Evolutionary conservation across 2,329 filamentous ascomycete genomes (phyloP), one percentile per base, ranked within the genome.

Genomic region (Dendrostoma leiphaemia): DNA sequence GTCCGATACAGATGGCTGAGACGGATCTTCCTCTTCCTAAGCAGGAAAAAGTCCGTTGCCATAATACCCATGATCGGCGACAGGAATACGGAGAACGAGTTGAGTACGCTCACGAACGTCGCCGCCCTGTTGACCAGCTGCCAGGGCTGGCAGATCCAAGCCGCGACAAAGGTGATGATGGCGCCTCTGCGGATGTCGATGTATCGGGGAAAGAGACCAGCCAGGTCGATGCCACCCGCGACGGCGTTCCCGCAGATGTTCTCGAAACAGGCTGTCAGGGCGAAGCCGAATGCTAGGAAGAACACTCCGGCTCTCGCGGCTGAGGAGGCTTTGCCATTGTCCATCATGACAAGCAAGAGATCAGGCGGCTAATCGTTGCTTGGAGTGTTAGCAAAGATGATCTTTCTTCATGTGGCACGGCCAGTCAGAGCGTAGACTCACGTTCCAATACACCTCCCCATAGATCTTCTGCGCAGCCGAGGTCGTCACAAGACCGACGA

Each of bases 401-500:
- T n/a, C n/a, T n/a, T n/a, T n/a, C n/a, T n/a, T n/a, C n/a, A n/a
- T n/a, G n/a, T n/a, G n/a, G n/a, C n/a, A n/a, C n/a, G n/a, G n/a
- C n/a, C n/a, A n/a, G n/a, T n/a, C n/a, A n/a, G n/a, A n/a, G n/a
- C n/a, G n/a, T n/a, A n/a, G n/a, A n/a, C n/a, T n/a, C n/a, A n/a
- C n/a, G n/a, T 29, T 38, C 75, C 75, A 78, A 56, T 75, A 68
- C 34, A 77, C 73, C 13, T 71, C 63, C 23, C 75, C 75, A 63
- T 75, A 76, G 8, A 77, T 63, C 41, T 71, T 68, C 31, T 72
- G 71, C 46, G 75, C 70, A 2, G 75, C 74, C 5, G 71, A 69
- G 2, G 72, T 66, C 12, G 74, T 74, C 2, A 74, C 72, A 4
- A 76, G 59, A 8, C 74, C 74, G n/a, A 74, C 58, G 40, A 76